A percentile compares a stretch with the other conserved stretches of the same genome.
Evolutionary conservation across 2,329 filamentous ascomycete genomes (phyloP).

Genomic region (Aspergillus sp.): DNA sequence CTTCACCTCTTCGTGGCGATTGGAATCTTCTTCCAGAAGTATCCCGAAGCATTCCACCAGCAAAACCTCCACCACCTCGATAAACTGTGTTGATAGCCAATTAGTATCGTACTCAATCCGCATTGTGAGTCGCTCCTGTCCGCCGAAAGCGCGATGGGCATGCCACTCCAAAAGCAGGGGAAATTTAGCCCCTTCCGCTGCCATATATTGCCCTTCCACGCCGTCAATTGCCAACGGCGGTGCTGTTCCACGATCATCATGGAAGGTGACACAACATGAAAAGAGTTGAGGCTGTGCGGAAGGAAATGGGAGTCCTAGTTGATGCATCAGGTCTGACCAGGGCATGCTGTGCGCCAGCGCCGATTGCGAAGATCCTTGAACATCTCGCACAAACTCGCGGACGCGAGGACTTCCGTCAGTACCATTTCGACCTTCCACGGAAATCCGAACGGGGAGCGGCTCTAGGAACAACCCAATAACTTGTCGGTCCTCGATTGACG

Average conservation of each 20-base stretch:
- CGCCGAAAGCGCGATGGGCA: not conserved
- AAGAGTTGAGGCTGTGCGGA: constrained; percentile 7
- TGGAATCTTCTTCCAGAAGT: not conserved
- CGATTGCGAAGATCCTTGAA: constrained; percentile 13
- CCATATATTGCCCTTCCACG: constrained; percentile 4
- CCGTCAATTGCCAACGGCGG: constrained; percentile 5
- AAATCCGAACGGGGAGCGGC: constrained; percentile 21
- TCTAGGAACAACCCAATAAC: constrained; percentile 24
- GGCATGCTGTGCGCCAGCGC: constrained; percentile 23
- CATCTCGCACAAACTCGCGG: constrained; percentile 4
- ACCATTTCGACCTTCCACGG: not conserved
- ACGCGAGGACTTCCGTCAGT: constrained; percentile 2
- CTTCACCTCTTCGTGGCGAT: not conserved
- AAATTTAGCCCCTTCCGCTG: constrained; percentile 17
- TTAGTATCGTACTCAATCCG: not conserved
- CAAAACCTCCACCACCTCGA: not conserved
- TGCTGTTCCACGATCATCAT: constrained; percentile 6
- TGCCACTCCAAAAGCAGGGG: constrained; percentile 15
- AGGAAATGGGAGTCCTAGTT: constrained; percentile 7
- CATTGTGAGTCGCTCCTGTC: not conserved
- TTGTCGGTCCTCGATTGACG: constrained; percentile 12
- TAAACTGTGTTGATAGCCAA: constrained; percentile 26
- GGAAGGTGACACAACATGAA: constrained; percentile 19
- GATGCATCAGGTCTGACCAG: constrained; percentile 22
- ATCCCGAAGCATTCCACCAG: not conserved